Percentiles rank a stretch among this genome's conserved stretches.
Evolutionary conservation across 1,284 basidiomycete species (phyloP).

Genomic region (Cystobasidium slooffiae): DNA sequence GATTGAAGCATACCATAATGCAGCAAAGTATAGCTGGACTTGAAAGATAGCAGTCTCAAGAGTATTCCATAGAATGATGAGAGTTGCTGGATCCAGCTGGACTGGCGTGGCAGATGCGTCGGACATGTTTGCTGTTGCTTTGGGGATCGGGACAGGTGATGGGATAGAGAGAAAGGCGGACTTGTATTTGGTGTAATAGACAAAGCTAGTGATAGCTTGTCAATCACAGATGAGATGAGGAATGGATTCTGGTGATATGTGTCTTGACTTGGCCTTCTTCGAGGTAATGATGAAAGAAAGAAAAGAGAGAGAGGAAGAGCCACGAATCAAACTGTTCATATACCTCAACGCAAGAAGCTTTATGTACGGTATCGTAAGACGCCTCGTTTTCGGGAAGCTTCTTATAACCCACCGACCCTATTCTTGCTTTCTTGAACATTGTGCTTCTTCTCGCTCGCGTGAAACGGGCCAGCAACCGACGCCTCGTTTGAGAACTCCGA

Average conservation of each 20-base stretch:
- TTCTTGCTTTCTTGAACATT: too few species aligned
- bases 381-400: too few species aligned
- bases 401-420: too few species aligned
- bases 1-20: constrained; percentile 14
- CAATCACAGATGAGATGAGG: not conserved
- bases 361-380: too few species aligned
- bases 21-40: constrained; percentile 36
- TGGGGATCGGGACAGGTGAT: not conserved
- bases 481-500: too few species aligned
- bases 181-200: too few species aligned
- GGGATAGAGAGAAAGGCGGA: not conserved
- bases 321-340: not conserved
- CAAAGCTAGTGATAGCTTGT: not conserved
- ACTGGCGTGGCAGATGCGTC: constrained; percentile 5
- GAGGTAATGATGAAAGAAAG: not conserved
- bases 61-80: not conserved
- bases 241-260: not conserved
- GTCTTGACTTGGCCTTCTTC: too few species aligned
- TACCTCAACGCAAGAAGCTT: too few species aligned
- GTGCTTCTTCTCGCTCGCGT: too few species aligned
- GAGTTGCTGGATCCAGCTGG: constrained; percentile 11
- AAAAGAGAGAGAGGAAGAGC: constrained; percentile 1
- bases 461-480: too few species aligned
- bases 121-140: not conserved
- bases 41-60: constrained; percentile 16